These are phyloP conservation scores for Themeda triandra DNA, from an alignment of 176 grass and related monocot species.

Conservation along the genomic window DNA sequence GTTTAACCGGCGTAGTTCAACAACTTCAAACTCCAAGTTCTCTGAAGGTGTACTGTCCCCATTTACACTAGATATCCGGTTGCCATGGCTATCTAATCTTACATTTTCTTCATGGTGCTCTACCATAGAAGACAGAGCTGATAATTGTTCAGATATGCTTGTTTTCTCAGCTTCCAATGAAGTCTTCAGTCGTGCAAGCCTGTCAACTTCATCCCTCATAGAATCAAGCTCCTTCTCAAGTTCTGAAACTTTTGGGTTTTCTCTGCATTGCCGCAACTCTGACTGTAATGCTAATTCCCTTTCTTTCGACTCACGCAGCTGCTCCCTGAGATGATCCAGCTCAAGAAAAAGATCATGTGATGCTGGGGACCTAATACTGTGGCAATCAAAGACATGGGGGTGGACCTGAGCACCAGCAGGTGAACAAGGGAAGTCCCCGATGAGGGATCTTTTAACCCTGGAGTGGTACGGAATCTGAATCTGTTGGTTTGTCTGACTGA, in stretches of 20 bases:
- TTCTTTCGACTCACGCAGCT: conserved; percentile 84
- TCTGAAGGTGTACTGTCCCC: conserved; percentile 37
- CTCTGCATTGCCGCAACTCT: conserved; percentile 66
- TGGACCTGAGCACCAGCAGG: conserved; percentile 88
- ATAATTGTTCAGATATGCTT: conserved; percentile 68
- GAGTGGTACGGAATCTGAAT: conserved; percentile 71
- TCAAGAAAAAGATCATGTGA: conserved; percentile 95
- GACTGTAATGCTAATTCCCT: conserved; percentile 69
- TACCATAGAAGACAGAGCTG: conserved; percentile 55
- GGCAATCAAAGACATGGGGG: conserved; percentile 79
- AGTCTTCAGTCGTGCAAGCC: conserved; percentile 41
- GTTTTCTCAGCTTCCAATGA: conserved; percentile 73
- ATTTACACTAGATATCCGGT: conserved; percentile 3
- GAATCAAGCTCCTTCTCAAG: conserved; percentile 83
- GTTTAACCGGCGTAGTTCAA: conserved; percentile 81
- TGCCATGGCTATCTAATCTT: conserved; percentile 42
- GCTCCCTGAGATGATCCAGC: conserved; percentile 85
- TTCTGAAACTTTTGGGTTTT: conserved; percentile 71
- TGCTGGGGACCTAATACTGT: conserved; percentile 62
- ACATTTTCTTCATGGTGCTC: conserved; percentile 49
- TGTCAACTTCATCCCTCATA: conserved; percentile 64
- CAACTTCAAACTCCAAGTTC: conserved; percentile 81
- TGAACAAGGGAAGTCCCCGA: conserved; percentile 82
- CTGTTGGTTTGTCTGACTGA: conserved; percentile 46
- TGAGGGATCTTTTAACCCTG: conserved; percentile 86